phyloP scores from a whole-genome alignment of 768 basidiomycete genomes.

The Sporobolomyces pararoseus region DNA sequence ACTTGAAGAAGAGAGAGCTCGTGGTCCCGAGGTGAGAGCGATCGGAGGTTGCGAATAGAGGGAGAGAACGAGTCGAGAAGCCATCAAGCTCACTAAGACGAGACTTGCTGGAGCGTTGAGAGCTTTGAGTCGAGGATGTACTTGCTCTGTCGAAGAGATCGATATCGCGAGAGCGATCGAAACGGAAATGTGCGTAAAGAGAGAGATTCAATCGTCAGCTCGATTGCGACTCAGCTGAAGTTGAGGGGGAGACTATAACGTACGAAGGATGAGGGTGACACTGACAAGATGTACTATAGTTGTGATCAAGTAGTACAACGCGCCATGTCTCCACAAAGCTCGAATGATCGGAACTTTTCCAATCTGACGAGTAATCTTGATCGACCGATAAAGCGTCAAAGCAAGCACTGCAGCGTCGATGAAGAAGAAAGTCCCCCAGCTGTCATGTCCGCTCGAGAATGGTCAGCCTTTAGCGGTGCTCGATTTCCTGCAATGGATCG shows the following conservation, averaged over 20 bases:
- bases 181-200: too few relatives aligned
- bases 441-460: too few relatives aligned
- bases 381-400: background rate
- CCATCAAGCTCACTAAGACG: conserved; percentile 5
- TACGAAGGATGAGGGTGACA: background rate
- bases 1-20: too few relatives aligned
- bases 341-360: conserved; percentile 3
- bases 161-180: too few relatives aligned
- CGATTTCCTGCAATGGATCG: too few relatives aligned
- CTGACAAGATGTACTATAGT: background rate
- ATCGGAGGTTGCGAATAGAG: background rate
- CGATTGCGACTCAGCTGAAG: background rate
- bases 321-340: background rate
- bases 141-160: background rate
- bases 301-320: background rate
- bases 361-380: background rate
- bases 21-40: background rate
- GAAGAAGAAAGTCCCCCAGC: background rate
- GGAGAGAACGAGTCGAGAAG: conserved; percentile 10
- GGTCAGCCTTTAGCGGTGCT: too few relatives aligned
- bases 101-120: background rate
- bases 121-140: background rate
- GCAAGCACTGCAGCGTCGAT: background rate
- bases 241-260: background rate
- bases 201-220: background rate